Percentiles rank a stretch among this genome's conserved stretches.
phyloP scores from a whole-genome alignment of 306 rosid species.

The Delonix regia region DNA sequence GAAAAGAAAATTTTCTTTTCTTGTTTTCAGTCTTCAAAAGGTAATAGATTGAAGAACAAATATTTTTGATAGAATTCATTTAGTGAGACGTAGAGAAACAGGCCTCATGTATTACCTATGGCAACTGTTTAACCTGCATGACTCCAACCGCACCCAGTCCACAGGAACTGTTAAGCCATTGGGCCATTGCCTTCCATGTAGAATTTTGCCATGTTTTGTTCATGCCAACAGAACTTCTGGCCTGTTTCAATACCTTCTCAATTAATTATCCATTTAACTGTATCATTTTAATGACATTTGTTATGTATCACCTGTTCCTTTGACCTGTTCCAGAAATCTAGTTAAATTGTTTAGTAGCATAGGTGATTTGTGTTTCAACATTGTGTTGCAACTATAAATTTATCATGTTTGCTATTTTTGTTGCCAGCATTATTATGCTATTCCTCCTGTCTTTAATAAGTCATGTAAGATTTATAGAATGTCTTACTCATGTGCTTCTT shows the following conservation, averaged over 20 bases:
- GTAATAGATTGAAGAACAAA: background rate
- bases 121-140: constrained; percentile 4
- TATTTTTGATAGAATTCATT: constrained; percentile 5
- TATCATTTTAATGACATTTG: background rate
- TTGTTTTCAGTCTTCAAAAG: background rate
- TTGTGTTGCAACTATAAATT: constrained; percentile 14
- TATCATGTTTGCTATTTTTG: constrained; percentile 10
- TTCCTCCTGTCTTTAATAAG: background rate
- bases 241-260: constrained; percentile 10
- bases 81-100: background rate
- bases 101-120: background rate
- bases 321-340: constrained; percentile 13
- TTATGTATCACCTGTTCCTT: constrained; percentile 7
- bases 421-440: background rate
- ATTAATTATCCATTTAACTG: background rate
- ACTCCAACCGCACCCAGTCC: background rate
- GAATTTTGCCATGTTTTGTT: background rate
- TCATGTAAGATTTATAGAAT: constrained; percentile 4
- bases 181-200: background rate
- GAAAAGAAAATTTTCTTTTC: background rate
- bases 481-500: background rate
- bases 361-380: background rate
- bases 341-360: background rate
- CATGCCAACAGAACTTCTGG: background rate
- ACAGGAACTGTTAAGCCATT: background rate